Evolutionary conservation across 1,284 basidiomycete genomes (phyloP).

Genomic region (Ceratobasidium sp.): DNA sequence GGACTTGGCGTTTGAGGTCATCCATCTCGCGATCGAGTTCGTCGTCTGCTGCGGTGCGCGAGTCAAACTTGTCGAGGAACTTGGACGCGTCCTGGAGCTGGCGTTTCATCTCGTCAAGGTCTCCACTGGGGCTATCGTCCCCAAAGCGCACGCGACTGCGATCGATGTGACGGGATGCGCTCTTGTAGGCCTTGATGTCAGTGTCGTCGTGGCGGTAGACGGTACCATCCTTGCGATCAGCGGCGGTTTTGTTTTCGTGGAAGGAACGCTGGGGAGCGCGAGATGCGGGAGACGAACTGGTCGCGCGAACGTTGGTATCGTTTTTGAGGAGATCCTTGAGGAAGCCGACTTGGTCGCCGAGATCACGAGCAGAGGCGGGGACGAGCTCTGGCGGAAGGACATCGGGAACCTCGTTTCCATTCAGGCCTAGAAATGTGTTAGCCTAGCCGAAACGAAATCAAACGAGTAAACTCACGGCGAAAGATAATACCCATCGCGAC

Average conservation of each 20-base stretch:
- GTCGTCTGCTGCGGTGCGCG: constrained; percentile 82
- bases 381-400: constrained; percentile 89
- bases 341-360: constrained; percentile 91
- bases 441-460: constrained; percentile 9
- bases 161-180: constrained; percentile 89
- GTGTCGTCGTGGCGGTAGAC: constrained; percentile 88
- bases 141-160: constrained; percentile 83
- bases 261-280: constrained; percentile 78
- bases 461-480: constrained; percentile 71
- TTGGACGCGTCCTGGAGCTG: constrained; percentile 84
- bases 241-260: constrained; percentile 60
- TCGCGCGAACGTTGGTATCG: constrained; percentile 72
- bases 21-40: constrained; percentile 90
- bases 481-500: constrained; percentile 99
- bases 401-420: constrained; percentile 92
- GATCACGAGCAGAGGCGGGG: constrained; percentile 91
- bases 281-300: constrained; percentile 64
- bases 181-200: constrained; percentile 74
- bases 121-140: constrained; percentile 73
- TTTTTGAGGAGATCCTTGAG: constrained; percentile 91
- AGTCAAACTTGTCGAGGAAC: constrained; percentile 79
- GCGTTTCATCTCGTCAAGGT: constrained; percentile 88
- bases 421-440: constrained; percentile 69
- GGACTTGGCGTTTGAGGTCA: constrained; percentile 87
- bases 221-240: constrained; percentile 84